Base-by-base conservation (phyloP, 805 yeast species). In the Alloascoidea hylecoeti region DNA sequence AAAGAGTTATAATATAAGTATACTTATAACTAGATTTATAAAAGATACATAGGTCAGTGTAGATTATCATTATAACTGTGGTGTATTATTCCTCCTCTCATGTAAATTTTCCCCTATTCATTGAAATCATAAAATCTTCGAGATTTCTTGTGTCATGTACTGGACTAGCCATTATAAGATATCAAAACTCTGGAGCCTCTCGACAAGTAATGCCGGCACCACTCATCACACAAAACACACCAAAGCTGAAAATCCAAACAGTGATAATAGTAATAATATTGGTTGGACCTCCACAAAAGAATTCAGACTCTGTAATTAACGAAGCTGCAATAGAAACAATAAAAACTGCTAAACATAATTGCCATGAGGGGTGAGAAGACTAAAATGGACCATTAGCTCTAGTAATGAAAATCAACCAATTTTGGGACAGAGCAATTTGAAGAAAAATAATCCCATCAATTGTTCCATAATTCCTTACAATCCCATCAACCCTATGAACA, bases 351-450 rank as follows among this genome's bases (percentile, higher is more conserved):
- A 94, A 94, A 53, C 92, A 52, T 68, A 85, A 76, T 72, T 85
- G 95, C 96, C 96, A 86, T 37, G 96, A 86, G 70, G 96, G 96
- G 43, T 71, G 55, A 35, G 95, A 84, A 44, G 95, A 81, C 96
- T 96, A 86, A 92, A 86, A 86, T 58, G 96, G 95, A 72, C 96
- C 96, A 63, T 75, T 81, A 59, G 95, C 95, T 73, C 96, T 79
- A 56, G 96, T 85, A 60, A 86, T 71, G 82, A 85, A 85, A 72
- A 85, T 85, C 66, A 85, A 78, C 96, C 96, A 85, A 72, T 86
- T 85, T 72, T 85, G 95, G 63, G 96, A 84, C 61, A 85, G 75
- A 42, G 95, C 82, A 58, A 85, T 85, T 71, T 85, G 85, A 69
- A 85, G 75, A 80, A 85, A 85, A 66, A 85, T 68, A 56, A 86